Base-by-base conservation (phyloP, 1,284 basidiomycete species). In the Ganoderma resinaceum region DNA sequence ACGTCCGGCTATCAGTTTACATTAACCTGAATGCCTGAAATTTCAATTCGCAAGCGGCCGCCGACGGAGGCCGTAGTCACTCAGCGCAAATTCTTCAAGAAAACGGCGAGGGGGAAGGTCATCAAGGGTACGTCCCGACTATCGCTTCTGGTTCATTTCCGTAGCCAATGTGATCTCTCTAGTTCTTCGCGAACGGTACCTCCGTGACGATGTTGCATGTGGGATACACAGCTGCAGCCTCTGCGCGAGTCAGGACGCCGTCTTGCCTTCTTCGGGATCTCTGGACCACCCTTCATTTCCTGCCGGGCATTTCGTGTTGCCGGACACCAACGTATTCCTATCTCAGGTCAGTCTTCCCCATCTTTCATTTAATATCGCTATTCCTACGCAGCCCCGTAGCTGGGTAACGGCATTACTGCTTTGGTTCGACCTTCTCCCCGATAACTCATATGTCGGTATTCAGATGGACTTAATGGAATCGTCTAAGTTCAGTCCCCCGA, bases 261-360 rank as follows among this genome's bases (percentile, higher is more conserved):
- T 72, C 74, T 68, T 83, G 77, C 59, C 84, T 90, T 29, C 90
- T 88, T 53, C 75, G 75, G 80, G 80, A 4, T 75, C 76, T 62
- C 75, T 79, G 7, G 79, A 82, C 3, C 91, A 89, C 80, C 84
- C 82, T 58, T 76, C 77, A 0, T 92, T 86, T 76, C 83, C 86
- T 0, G 77, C 84, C 65, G 91, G 93, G 0, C 95, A 98, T 78
- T 97, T 93, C 79, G 79, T 99, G 37, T 83, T 99, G 5, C 92
- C 97, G 18, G 98, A 99, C 80, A 99, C 98, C 31, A 99, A 99
- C 80, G 90, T 98, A 8, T 95, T 99, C 74, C 85, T 99, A 14
- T 90, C 95, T 52, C 96, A 98, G 85, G 94, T 92, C 63, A 55
- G 86, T 81, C 58, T 60, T 43, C 37, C 55, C 46, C 38, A 26